These are phyloP conservation scores for Sporothrix schenckii DNA, from an alignment of 2,329 filamentous ascomycete species.

Conservation along the genomic window DNA sequence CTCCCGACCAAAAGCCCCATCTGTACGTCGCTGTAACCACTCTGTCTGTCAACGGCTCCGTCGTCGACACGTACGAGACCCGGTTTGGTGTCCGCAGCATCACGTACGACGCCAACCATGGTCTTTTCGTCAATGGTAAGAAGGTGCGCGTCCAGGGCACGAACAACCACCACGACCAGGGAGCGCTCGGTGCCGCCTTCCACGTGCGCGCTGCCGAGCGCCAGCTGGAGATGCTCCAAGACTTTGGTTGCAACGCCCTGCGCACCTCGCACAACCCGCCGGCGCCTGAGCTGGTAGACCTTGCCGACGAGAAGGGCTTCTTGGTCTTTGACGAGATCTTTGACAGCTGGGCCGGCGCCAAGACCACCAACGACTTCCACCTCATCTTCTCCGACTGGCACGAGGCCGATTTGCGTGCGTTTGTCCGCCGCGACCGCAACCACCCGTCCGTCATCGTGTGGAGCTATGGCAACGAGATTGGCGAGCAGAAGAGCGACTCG, in stretches of 20 bases:
- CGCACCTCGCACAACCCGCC: conserved; percentile 59
- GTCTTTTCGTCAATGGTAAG: conserved; percentile 53
- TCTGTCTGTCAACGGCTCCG: conserved; percentile 38
- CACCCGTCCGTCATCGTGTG: conserved; percentile 57
- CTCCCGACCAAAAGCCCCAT: conserved; percentile 51
- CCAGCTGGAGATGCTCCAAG: conserved; percentile 53
- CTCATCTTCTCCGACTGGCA: conserved; percentile 57
- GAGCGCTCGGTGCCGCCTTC: conserved; percentile 55
- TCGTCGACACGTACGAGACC: conserved; percentile 50
- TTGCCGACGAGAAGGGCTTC: conserved; percentile 55
- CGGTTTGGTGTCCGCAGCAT: conserved; percentile 54
- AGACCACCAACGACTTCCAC: conserved; percentile 55
- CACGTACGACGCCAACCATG: conserved; percentile 46
- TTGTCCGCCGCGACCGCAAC: conserved; percentile 59
- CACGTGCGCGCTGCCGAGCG: conserved; percentile 53
- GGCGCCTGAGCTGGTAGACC: conserved; percentile 53
- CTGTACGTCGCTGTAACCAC: conserved; percentile 53
- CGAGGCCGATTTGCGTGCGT: conserved; percentile 55
- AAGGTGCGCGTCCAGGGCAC: conserved; percentile 51
- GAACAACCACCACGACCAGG: conserved; percentile 57
- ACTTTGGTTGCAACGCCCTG: conserved; percentile 55
- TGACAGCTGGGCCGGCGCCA: conserved; percentile 54
- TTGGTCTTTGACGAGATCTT: conserved; percentile 59
- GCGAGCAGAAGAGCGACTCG: conserved; percentile 48
- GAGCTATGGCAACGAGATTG: conserved; percentile 59